Evolutionary conservation across 345 rosid genomes (phyloP), one percentile per base, ranked within the genome.

Genomic region (Ceriops tagal): DNA sequence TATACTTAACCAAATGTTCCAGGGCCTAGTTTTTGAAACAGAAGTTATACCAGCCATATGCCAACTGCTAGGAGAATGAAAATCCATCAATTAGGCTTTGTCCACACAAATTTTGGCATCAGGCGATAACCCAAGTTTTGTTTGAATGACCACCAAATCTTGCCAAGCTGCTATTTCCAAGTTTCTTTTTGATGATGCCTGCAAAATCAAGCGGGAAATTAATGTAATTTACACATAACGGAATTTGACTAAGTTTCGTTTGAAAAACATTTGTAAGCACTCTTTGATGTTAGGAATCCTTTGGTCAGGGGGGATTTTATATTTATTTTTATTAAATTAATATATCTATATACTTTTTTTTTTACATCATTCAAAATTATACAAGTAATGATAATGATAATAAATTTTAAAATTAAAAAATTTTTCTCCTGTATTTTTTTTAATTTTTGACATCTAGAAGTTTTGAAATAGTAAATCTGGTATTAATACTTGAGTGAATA

Each of bases 101-200:
- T 82, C 83, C 24, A 87, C 58, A 68, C 98, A 95, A 61, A 86
- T 79, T 79, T 87, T 80, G 57, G 96, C 97, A 71, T 92, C 92
- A 27, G 77, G 35, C 91, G 83, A 89, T 31, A 85, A 83, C 61
- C 89, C 83, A 35, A 90, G 78, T 73, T 82, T 86, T 62, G 86
- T 71, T 21, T 92, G 92, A 75, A 92, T 78, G 32, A 74, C 64
- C 24, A 93, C 86, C 76, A 96, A 81, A 81, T 96, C 92, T 81
- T 87, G 91, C 99, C 99, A 96, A 32, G 87, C 85, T 70, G 79
- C 83, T 31, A 71, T 70, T 83, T 92, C 99, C 79, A 81, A 71
- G 24, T 79, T 84, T 75, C 77, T 81, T 61, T 75, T 82, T 20
- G 71, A 73, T 69, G 57, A 46, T 65, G 37, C 79, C 99, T 95